Evolutionary conservation across 768 basidiomycete genomes (phyloP).

Genomic region (Pisolithus microcarpus): DNA sequence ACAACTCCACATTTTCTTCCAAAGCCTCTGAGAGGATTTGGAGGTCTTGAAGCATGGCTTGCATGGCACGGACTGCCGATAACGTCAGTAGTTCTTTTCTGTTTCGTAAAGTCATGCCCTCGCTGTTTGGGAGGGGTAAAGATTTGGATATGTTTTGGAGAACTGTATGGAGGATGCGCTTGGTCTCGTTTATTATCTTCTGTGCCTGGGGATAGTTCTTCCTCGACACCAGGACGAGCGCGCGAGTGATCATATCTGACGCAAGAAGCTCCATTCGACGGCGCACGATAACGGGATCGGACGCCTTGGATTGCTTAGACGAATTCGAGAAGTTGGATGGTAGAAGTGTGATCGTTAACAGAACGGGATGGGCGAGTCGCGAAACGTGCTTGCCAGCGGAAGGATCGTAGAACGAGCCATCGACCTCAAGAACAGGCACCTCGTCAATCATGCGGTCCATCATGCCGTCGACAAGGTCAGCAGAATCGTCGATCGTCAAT

Average conservation of each 20-base stretch:
- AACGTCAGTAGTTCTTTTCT: slow-evolving; percentile 73
- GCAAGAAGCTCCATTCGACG: slow-evolving; percentile 94
- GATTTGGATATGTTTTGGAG: slow-evolving; percentile 75
- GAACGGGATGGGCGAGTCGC: slow-evolving; percentile 83
- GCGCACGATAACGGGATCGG: slow-evolving; percentile 86
- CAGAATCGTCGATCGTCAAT: slow-evolving; percentile 57
- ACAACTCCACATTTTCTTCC: slow-evolving; percentile 85
- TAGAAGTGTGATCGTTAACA: slow-evolving; percentile 89
- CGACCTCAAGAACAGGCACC: slow-evolving; percentile 92
- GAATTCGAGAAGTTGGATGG: slow-evolving; percentile 33
- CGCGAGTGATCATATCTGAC: slow-evolving; percentile 95
- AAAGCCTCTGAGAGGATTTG: slow-evolving; percentile 81
- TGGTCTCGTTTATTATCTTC: slow-evolving; percentile 86
- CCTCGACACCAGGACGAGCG: slow-evolving; percentile 84
- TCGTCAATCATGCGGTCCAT: slow-evolving; percentile 98
- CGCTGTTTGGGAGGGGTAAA: slow-evolving; percentile 48
- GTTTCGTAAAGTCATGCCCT: slow-evolving; percentile 51
- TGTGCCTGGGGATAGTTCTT: slow-evolving; percentile 88
- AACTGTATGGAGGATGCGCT: slow-evolving; percentile 86
- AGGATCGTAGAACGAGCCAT: slow-evolving; percentile 93
- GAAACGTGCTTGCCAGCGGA: slow-evolving; percentile 76
- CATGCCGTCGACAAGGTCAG: slow-evolving; percentile 82
- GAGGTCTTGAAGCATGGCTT: slow-evolving; percentile 81
- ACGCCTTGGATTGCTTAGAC: slow-evolving; percentile 36
- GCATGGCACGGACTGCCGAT: slow-evolving; percentile 70